Conservation (phyloP, 139 green algal genomes). For the Chlorella sp. region DNA sequence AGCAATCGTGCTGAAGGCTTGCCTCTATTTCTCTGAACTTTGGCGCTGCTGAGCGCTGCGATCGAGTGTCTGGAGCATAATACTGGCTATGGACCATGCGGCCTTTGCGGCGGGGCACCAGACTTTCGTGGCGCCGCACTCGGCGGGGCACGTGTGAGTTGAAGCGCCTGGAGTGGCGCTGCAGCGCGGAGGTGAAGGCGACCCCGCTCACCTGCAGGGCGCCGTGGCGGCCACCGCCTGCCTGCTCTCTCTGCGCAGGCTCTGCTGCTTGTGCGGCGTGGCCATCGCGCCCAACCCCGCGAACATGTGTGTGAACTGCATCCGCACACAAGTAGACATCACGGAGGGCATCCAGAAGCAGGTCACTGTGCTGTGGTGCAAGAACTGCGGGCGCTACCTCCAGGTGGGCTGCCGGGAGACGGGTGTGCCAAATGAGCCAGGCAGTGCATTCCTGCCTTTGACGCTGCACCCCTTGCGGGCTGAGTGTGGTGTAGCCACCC, state of each 20-base stretch:
- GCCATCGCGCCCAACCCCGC: conserved; percentile 90
- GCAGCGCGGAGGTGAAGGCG: neutral
- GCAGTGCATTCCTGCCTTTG: no score
- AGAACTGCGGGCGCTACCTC: conserved; percentile 92
- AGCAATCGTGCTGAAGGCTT: no score
- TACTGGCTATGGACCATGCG: conserved; percentile 24
- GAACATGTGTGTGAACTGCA: conserved; percentile 99
- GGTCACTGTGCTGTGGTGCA: conserved; percentile 90
- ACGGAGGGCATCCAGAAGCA: conserved; percentile 95
- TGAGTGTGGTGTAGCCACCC: no score
- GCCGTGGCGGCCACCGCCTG: no score
- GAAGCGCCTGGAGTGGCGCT: no score
- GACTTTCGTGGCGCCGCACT: conserved; percentile 59
- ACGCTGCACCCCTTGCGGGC: no score
- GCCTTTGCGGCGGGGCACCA: conserved; percentile 2
- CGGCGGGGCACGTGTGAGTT: conserved; percentile 79
- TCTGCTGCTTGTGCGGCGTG: conserved; percentile 96
- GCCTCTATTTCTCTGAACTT: no score
- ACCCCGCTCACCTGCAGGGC: neutral
- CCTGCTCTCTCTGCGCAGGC: conserved; percentile 28
- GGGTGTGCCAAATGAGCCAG: no score
- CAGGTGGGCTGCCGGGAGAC: no score
- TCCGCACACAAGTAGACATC: conserved; percentile 96
- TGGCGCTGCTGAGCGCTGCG: no score
- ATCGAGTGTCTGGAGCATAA: no score